These are phyloP conservation scores for Teratosphaeria zuluensis DNA, from an alignment of 2,329 filamentous ascomycete species.

Conservation along the genomic window DNA sequence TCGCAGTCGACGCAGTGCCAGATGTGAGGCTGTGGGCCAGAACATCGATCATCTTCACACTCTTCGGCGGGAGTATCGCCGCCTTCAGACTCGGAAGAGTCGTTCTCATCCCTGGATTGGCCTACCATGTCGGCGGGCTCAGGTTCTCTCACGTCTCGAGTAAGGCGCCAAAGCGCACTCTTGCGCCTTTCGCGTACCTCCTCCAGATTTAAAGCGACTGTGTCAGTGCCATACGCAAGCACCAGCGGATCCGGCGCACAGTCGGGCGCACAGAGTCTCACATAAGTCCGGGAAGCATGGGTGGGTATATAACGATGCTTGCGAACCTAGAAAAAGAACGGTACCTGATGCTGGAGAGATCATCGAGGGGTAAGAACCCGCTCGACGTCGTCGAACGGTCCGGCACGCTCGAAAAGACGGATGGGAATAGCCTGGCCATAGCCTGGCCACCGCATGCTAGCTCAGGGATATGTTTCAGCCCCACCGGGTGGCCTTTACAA, in stretches of 20 bases:
- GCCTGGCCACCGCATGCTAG: not conserved
- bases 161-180: not conserved
- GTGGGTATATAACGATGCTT: not conserved
- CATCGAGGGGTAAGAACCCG: not conserved
- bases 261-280: not conserved
- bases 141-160: not conserved
- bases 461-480: not conserved
- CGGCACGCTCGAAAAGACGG: not conserved
- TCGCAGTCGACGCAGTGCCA: slow-evolving; percentile 27
- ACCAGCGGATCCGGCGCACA: not conserved
- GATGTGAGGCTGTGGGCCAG: slow-evolving; percentile 15
- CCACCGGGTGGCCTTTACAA: not conserved
- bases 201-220: not conserved
- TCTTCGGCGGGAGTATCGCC: slow-evolving; percentile 15
- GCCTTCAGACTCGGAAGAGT: not conserved
- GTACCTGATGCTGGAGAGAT: not conserved
- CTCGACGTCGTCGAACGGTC: not conserved
- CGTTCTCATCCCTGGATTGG: slow-evolving; percentile 1
- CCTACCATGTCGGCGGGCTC: not conserved
- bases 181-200: not conserved
- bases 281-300: not conserved
- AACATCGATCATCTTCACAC: slow-evolving; percentile 24
- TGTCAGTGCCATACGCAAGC: not conserved
- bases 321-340: not conserved
- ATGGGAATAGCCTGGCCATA: not conserved